Evolutionary conservation across 805 yeast genomes (phyloP).

Genomic region (Wickerhamiella azyma): DNA sequence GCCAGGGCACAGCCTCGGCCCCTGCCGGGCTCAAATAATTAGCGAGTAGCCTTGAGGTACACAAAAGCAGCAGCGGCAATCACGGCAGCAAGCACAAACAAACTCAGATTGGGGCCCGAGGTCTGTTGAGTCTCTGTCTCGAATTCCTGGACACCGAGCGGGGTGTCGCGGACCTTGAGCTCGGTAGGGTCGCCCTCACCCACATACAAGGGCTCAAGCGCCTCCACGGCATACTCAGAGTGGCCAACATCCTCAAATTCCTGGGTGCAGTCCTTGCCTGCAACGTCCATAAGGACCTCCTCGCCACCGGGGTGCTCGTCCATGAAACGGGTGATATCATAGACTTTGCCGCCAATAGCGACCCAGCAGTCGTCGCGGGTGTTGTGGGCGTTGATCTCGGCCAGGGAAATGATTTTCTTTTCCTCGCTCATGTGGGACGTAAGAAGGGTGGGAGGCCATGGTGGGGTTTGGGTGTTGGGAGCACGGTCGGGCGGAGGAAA

Average conservation of each 20-base stretch:
- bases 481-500: background rate
- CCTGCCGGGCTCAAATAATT: background rate
- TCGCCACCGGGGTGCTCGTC: constrained; percentile 74
- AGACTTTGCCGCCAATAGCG: constrained; percentile 55
- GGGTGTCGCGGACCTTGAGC: constrained; percentile 18
- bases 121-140: constrained; percentile 14
- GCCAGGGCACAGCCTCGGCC: no score
- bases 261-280: constrained; percentile 64
- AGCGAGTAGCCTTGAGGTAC: constrained; percentile 16
- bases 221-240: constrained; percentile 85
- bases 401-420: constrained; percentile 23
- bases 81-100: constrained; percentile 21
- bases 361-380: constrained; percentile 54
- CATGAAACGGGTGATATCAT: constrained; percentile 43
- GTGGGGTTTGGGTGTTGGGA: background rate
- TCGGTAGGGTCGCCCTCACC: constrained; percentile 59
- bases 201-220: constrained; percentile 50
- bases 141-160: constrained; percentile 14
- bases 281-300: constrained; percentile 64
- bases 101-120: constrained; percentile 17
- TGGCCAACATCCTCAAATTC: constrained; percentile 85
- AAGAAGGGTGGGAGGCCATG: background rate
- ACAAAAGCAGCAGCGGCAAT: constrained; percentile 26
- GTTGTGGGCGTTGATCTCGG: constrained; percentile 34
- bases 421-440: constrained; percentile 7